Conservation (phyloP, 345 rosid genomes). For the Bruguiera sexangula region DNA sequence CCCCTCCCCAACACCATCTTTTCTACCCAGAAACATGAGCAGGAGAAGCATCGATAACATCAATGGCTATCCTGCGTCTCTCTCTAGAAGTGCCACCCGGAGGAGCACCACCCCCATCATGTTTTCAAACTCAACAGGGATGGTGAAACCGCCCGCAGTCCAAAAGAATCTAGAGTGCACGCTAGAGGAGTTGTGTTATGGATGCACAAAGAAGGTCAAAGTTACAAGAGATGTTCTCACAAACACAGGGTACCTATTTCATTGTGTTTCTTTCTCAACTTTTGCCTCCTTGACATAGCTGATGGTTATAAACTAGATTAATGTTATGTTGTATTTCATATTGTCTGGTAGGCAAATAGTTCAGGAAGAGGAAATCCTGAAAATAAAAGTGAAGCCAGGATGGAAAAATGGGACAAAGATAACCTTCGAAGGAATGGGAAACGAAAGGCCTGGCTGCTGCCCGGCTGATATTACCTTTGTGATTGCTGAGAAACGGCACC, state of each 20-base stretch:
- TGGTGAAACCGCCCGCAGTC: conserved; percentile 56
- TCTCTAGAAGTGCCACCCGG: conserved; percentile 39
- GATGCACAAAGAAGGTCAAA: conserved; percentile 72
- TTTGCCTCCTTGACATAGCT: too few species aligned
- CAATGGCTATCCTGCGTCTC: conserved; percentile 19
- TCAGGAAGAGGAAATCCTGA: conserved; percentile 59
- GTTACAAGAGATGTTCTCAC: conserved; percentile 68
- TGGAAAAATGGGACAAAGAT: conserved; percentile 80
- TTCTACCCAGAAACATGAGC: conserved; percentile 6
- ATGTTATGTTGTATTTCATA: not conserved
- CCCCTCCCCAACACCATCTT: conserved; percentile 13
- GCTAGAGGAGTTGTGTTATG: conserved; percentile 80
- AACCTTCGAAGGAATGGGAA: conserved; percentile 82
- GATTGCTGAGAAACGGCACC: conserved; percentile 56
- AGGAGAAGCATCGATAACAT: conserved; percentile 13
- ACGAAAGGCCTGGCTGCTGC: conserved; percentile 52
- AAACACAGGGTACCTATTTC: conserved; percentile 45
- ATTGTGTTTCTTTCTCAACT: not conserved
- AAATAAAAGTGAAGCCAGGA: conserved; percentile 76
- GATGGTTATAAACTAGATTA: too few species aligned
- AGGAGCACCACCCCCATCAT: conserved; percentile 40
- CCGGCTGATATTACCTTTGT: conserved; percentile 66
- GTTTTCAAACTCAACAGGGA: conserved; percentile 65
- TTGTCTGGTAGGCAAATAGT: conserved; percentile 36
- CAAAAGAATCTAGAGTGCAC: conserved; percentile 65